Evolutionary conservation across 2,329 filamentous ascomycete genomes (phyloP).

Genomic region (Claviceps pazoutovae): DNA sequence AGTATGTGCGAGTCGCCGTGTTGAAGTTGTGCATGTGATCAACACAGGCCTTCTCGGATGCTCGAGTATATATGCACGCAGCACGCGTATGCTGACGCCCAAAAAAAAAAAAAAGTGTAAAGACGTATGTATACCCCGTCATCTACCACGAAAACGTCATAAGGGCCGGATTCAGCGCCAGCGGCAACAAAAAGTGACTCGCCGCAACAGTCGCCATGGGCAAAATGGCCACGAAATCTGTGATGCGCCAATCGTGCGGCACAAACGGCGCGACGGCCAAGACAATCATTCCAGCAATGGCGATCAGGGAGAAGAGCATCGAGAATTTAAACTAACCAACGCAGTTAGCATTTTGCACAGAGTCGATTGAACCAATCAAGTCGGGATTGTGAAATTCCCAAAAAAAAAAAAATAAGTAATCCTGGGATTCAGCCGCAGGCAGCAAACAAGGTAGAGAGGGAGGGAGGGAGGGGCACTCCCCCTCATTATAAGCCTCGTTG

Average conservation of each 20-base stretch:
- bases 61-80: too few species aligned
- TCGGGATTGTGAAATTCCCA: not conserved
- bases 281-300: slow-evolving; percentile 49
- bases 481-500: too few species aligned
- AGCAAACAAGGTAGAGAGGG: too few species aligned
- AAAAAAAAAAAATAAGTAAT: not conserved
- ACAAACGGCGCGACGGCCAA: slow-evolving; percentile 50
- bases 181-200: slow-evolving; percentile 56
- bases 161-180: slow-evolving; percentile 63
- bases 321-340: slow-evolving; percentile 51
- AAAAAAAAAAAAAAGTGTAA: not conserved
- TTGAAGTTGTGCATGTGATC: too few species aligned
- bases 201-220: slow-evolving; percentile 59
- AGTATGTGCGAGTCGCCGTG: too few species aligned
- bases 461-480: not conserved
- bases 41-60: too few species aligned
- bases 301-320: slow-evolving; percentile 46
- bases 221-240: slow-evolving; percentile 60
- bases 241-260: slow-evolving; percentile 51
- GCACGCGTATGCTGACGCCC: too few species aligned
- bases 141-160: slow-evolving; percentile 66
- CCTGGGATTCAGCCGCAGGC: not conserved
- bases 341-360: slow-evolving; percentile 8
- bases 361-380: not conserved
- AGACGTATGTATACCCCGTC: not conserved